A percentile compares a stretch with the other conserved stretches of the same genome.
phyloP scores from a whole-genome alignment of 768 basidiomycete genomes.

The Phylloporus sp. region DNA sequence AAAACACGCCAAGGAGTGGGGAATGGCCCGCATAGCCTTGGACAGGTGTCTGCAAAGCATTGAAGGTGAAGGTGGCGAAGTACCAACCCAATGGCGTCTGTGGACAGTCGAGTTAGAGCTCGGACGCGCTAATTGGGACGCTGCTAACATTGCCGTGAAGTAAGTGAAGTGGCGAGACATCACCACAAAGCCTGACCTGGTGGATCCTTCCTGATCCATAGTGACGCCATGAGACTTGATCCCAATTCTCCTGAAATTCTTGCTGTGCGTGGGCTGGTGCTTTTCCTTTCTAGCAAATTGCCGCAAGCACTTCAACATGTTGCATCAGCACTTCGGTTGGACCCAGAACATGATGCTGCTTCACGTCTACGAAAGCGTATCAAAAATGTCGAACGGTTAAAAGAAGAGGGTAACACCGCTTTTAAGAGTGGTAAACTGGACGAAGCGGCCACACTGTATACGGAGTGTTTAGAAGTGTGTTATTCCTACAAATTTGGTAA shows the following conservation, averaged over 20 bases:
- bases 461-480: conserved; percentile 64
- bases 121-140: conserved; percentile 65
- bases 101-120: conserved; percentile 81
- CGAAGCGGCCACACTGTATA: conserved; percentile 68
- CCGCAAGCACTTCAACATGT: conserved; percentile 70
- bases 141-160: conserved; percentile 73
- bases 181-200: conserved; percentile 1
- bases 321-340: conserved; percentile 66
- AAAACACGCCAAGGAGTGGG: conserved; percentile 64
- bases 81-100: conserved; percentile 75
- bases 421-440: conserved; percentile 61
- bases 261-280: conserved; percentile 70
- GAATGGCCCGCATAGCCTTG: conserved; percentile 70
- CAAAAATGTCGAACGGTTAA: conserved; percentile 78
- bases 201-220: conserved; percentile 23
- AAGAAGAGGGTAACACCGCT: conserved; percentile 78
- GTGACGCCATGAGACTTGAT: conserved; percentile 71
- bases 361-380: conserved; percentile 69
- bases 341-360: conserved; percentile 73
- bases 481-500: background rate
- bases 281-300: conserved; percentile 70
- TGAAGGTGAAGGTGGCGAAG: conserved; percentile 71
- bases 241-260: conserved; percentile 78
- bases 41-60: conserved; percentile 73
- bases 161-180: conserved; percentile 34